Conservation (phyloP, 768 basidiomycete species). For the Tulasnella calospora region DNA sequence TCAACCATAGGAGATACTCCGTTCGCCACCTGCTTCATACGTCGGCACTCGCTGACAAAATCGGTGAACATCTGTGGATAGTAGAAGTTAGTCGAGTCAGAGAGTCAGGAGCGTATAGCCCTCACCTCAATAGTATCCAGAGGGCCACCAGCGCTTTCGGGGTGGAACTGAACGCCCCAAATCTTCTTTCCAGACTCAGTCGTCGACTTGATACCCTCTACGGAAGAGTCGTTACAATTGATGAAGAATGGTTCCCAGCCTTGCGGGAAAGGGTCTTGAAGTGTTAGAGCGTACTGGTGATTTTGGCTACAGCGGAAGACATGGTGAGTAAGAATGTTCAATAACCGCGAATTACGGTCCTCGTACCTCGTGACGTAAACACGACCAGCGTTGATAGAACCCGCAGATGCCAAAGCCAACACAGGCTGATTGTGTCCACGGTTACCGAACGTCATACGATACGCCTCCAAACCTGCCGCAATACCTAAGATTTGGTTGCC, state of each 20-base stretch:
- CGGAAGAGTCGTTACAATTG: constrained; percentile 98
- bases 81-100: constrained; percentile 15
- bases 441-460: constrained; percentile 99
- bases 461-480: constrained; percentile 93
- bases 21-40: constrained; percentile 29
- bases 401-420: constrained; percentile 85
- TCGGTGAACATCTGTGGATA: constrained; percentile 81
- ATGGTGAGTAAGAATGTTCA: not conserved
- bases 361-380: constrained; percentile 89
- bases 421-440: constrained; percentile 99
- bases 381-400: constrained; percentile 90
- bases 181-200: constrained; percentile 79
- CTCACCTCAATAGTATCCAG: constrained; percentile 93
- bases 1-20: constrained; percentile 9
- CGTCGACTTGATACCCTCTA: constrained; percentile 97
- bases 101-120: constrained; percentile 15
- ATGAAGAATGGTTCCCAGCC: constrained; percentile 99
- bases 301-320: constrained; percentile 60
- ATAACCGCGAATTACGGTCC: constrained; percentile 30
- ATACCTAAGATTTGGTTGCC: constrained; percentile 97
- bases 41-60: constrained; percentile 76
- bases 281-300: constrained; percentile 93
- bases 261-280: constrained; percentile 90
- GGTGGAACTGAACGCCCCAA: constrained; percentile 99
- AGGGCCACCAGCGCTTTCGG: constrained; percentile 97